These are phyloP conservation scores for Acidomyces sp. DNA, from an alignment of 495 filamentous ascomycete genomes.

Conservation along the genomic window DNA sequence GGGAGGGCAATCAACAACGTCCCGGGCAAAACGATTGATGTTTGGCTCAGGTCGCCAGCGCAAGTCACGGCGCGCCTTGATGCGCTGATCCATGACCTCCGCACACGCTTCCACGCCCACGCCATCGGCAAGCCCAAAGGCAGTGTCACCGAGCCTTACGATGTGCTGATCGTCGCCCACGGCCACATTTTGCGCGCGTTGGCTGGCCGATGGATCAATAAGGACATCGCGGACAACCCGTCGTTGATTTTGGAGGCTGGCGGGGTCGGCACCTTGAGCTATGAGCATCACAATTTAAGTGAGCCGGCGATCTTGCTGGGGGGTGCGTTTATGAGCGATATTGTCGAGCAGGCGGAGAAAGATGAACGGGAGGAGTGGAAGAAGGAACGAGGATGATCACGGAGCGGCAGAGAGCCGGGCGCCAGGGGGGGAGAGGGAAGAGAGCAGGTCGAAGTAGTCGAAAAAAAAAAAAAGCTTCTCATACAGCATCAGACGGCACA, in stretches of 20 bases:
- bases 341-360: slow-evolving; percentile 27
- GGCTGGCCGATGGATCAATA: slow-evolving; percentile 23
- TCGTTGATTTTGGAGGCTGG: slow-evolving; percentile 34
- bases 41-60: slow-evolving; percentile 21
- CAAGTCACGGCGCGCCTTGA: slow-evolving; percentile 31
- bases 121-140: slow-evolving; percentile 25
- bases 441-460: too few relatives aligned
- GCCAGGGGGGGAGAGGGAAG: too few relatives aligned
- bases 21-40: too few relatives aligned
- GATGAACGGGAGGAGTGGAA: slow-evolving; percentile 13
- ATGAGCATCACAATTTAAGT: slow-evolving; percentile 51
- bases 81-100: slow-evolving; percentile 26
- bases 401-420: too few relatives aligned
- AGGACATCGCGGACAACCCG: slow-evolving; percentile 26
- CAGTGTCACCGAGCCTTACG: slow-evolving; percentile 21
- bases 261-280: slow-evolving; percentile 48
- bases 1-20: too few relatives aligned
- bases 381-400: background rate
- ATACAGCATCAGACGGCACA: too few relatives aligned
- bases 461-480: too few relatives aligned
- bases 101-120: slow-evolving; percentile 26
- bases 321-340: slow-evolving; percentile 49
- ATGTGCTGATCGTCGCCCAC: slow-evolving; percentile 33
- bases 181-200: slow-evolving; percentile 32
- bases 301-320: slow-evolving; percentile 61